Evolutionary conservation across 208 protist genomes (phyloP), one percentile per base, ranked within the genome.

Genomic region (Borovskyia barvae): DNA sequence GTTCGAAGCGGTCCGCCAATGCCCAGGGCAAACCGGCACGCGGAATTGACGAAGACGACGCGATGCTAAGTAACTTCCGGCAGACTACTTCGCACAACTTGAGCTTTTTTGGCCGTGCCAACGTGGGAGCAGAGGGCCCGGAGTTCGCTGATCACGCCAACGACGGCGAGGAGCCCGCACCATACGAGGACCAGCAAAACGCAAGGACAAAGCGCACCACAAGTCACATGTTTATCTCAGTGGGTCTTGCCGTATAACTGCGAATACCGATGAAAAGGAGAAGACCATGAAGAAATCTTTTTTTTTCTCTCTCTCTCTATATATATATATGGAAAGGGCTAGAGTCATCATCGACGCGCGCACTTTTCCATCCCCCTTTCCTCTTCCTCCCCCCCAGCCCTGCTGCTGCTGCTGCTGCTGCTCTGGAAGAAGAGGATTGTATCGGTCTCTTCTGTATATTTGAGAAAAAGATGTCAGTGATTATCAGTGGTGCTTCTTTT

Each of bases 121-220:
- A 71, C 45, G 63, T 81, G 8, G 78, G 74, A 5, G 54, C 66
- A 7, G 69, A 85, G 32, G 76, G 70, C 0, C 75, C 76, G 19
- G 62, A 70, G 43, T 90, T 90, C 52, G 51, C 62, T 24, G 78
- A 85, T 48, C 72, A 63, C 22, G 24, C 47, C 7, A 80, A 90
- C 24, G 46, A 67, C 5, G 74, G 80, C 15, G 77, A 84, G 51
- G 80, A 85, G 71, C 71, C 77, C 4, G 63, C 24, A 8, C 22
- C 75, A 17, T 80, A 77, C 46, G 75, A 87, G 66, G 50, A 68
- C 30, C 62, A 59, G 40, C 33, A 72, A 57, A 47, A 65, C 17
- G 72, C 71, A 19, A 70, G 68, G 61, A 35, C 17, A 6, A 62
- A 53, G 55, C 60, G 58, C 37, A 66, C 45, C 4, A 71, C 41